Percentiles rank a stretch among this genome's conserved stretches.
These are phyloP conservation scores for Cinchona pubescens DNA, from an alignment of 257 asterid species.

Conservation along the genomic window DNA sequence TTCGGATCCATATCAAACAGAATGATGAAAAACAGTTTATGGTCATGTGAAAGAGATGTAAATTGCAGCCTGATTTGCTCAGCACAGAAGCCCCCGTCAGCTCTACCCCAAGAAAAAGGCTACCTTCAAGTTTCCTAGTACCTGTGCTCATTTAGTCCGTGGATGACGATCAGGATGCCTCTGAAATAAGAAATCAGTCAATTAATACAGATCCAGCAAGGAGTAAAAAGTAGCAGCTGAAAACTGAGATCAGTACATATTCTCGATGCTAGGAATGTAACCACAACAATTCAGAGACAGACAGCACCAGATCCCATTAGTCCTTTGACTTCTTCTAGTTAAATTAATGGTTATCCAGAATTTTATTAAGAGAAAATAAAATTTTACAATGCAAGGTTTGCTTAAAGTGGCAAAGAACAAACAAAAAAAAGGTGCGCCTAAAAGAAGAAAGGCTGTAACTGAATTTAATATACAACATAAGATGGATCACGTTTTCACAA, in stretches of 20 bases:
- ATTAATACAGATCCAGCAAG: slow-evolving; percentile 13
- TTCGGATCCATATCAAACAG: too few species aligned
- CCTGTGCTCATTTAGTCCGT: slow-evolving; percentile 99
- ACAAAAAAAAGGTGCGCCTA: neutral
- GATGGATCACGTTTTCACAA: neutral
- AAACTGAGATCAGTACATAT: slow-evolving; percentile 4
- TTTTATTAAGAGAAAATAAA: slow-evolving; percentile 4
- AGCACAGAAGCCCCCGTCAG: neutral
- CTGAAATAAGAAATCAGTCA: slow-evolving; percentile 43
- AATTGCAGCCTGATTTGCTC: neutral
- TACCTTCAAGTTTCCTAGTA: slow-evolving; percentile 11
- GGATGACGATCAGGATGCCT: slow-evolving; percentile 87
- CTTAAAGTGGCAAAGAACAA: neutral
- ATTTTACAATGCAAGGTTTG: neutral
- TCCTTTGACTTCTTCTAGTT: slow-evolving; percentile 17
- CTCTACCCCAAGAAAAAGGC: neutral
- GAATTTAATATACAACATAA: neutral
- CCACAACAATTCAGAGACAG: slow-evolving; percentile 17
- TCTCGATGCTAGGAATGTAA: slow-evolving; percentile 3
- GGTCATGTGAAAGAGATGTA: neutral
- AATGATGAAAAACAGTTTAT: neutral
- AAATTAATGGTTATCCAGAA: slow-evolving; percentile 15
- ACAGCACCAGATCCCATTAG: slow-evolving; percentile 25
- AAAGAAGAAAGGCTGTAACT: neutral
- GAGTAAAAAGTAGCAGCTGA: slow-evolving; percentile 14